Conservation (phyloP, 352 stramenopile species). For the Globisporangium ultimum region DNA sequence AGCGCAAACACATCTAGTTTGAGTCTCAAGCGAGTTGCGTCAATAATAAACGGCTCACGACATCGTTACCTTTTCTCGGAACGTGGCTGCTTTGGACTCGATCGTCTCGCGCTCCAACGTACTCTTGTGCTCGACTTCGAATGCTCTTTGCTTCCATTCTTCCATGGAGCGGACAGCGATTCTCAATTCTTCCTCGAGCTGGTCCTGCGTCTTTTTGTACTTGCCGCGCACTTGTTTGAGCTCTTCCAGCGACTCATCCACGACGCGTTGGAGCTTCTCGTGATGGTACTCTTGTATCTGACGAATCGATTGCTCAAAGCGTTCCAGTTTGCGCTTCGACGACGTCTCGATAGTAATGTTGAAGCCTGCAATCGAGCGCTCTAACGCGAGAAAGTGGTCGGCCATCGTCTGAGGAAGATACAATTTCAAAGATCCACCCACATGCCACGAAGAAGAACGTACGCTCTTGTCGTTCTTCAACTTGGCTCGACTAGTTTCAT, state of each 20-base stretch:
- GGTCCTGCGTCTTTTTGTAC: slow-evolving; percentile 41
- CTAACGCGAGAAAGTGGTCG: slow-evolving; percentile 29
- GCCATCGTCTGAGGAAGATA: slow-evolving; percentile 23
- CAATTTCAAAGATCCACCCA: slow-evolving; percentile 23
- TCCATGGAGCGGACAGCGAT: slow-evolving; percentile 22
- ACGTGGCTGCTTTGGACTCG: slow-evolving; percentile 17
- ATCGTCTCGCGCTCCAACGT: slow-evolving; percentile 22
- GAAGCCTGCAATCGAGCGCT: slow-evolving; percentile 33
- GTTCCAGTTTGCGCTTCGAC: slow-evolving; percentile 28
- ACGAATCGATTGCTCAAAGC: slow-evolving; percentile 43
- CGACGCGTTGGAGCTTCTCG: slow-evolving; percentile 44
- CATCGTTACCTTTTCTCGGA: slow-evolving; percentile 15
- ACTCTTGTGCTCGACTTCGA: slow-evolving; percentile 16
- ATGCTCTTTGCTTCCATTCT: slow-evolving; percentile 27
- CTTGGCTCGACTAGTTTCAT: not conserved
- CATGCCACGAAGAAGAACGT: slow-evolving; percentile 31
- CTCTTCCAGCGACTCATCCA: slow-evolving; percentile 48
- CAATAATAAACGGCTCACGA: not conserved
- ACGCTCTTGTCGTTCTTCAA: not conserved
- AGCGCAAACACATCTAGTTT: not conserved
- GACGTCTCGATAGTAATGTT: slow-evolving; percentile 26
- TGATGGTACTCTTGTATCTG: slow-evolving; percentile 56
- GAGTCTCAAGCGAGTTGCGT: no score
- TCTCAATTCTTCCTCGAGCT: slow-evolving; percentile 33
- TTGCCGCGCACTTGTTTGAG: slow-evolving; percentile 42